Base-by-base conservation (phyloP, 768 basidiomycete species). In the Antrodiella citrinella region DNA sequence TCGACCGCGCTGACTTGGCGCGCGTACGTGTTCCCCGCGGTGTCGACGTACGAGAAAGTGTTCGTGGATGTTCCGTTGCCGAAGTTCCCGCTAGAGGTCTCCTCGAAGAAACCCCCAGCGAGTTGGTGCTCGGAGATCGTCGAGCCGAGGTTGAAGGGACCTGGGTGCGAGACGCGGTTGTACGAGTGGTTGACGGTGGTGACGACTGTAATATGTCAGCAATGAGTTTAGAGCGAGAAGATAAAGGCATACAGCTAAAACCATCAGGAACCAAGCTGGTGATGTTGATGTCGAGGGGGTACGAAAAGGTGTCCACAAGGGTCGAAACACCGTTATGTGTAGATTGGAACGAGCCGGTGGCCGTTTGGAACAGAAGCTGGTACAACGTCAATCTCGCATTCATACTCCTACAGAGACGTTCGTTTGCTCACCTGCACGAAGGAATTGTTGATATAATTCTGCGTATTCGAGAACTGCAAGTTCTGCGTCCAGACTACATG, bases 31-130 rank as follows among this genome's bases (percentile, higher is more conserved):
- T 88, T 82, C 45, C 79, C 81, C 4, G 65, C 64, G 42, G 57
- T 56, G 60, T 89, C 84, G 10, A 62, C 54, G 59, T 87, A 91
- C 26, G 62, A 64, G 65, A 89, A 81, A 0, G 72, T 74, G 61
- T 88, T 88, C 65, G 75, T 77, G 65, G 70, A 86, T 4, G 82
- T 84, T 23, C 86, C 85, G 49, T 85, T 85, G 0, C 81, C 85
- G 4, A 64, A 64, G 59, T 79, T 81, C 11, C 79, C 77, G 1
- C 66, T 64, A 25, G 71, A 60, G 0, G 67, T 62, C 1, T 68
- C 57, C 11, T 66, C 63, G 64, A 80, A 78, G 64, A 74, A 77
- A 18, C 77, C 82, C 45, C 65, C 69, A 10, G 84, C 73, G 26
- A 73, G 63, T 60, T 90, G 87, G 21, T 69, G 74, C 52, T 82